Conservation (phyloP, 306 rosid species). For the Boehmeria nivea region DNA sequence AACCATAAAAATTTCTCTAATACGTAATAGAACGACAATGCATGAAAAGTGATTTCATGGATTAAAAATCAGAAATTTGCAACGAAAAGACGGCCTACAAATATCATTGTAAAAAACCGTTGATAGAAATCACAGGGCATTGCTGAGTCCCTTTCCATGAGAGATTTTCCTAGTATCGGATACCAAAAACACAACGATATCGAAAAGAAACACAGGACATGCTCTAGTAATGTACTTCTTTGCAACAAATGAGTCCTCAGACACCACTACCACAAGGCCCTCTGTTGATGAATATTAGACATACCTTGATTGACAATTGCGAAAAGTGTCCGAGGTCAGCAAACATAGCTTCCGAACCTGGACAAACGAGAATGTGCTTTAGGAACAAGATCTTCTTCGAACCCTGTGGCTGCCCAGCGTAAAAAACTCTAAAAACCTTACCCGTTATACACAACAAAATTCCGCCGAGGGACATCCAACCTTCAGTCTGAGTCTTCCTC, state of each 20-base stretch:
- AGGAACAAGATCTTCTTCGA: conserved; percentile 7
- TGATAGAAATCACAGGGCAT: no score
- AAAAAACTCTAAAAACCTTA: conserved; percentile 3
- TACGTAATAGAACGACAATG: no score
- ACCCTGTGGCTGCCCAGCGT: background rate
- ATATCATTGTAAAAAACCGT: no score
- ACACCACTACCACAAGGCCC: no score
- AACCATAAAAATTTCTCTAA: no score
- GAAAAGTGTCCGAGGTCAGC: conserved; percentile 99
- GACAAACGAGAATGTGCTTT: conserved; percentile 11
- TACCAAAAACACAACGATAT: background rate
- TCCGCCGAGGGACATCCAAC: conserved; percentile 95
- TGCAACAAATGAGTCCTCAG: background rate
- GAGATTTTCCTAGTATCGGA: no score
- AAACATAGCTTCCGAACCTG: conserved; percentile 99
- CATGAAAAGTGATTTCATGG: no score
- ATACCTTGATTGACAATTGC: conserved; percentile 83
- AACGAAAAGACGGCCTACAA: no score
- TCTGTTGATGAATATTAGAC: background rate
- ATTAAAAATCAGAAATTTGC: no score
- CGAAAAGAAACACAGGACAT: background rate
- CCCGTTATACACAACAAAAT: conserved; percentile 87
- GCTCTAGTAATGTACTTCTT: background rate
- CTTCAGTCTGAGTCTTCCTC: conserved; percentile 60
- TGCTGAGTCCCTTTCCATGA: no score